Evolutionary conservation across 176 grass and related monocot genomes (phyloP), one percentile per base, ranked within the genome.

Genomic region (Zea luxurians): DNA sequence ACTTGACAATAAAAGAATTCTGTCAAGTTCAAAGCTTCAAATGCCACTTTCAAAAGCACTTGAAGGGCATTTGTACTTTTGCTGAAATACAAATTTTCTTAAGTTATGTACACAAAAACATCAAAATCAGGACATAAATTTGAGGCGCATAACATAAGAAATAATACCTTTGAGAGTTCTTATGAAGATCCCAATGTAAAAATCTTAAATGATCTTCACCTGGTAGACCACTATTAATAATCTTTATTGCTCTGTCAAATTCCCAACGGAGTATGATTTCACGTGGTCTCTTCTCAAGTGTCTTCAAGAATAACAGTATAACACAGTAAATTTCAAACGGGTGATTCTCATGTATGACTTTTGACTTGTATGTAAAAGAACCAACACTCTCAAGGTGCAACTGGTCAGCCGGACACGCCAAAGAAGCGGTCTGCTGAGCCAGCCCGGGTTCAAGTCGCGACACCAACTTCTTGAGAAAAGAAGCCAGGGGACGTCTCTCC

Each of bases 161-260:
- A 64, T 45, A 61, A 75, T 92, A 99, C 96, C 92, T 89, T 75
- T 46, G 88, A 78, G 90, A 90, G 76, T 90, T 90, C 77, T 89
- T 99, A 73, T 95, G 81, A 83, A 99, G 91, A 91, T 99, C 96
- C 96, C 96, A 99, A 64, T 99, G 96, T 74, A 99, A 86, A 83
- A 90, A 99, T 65, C 83, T 90, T 41, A 99, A 83, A 87, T 80
- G 90, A 74, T 89, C 89, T 87, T 95, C 85, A 15, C 78, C 47
- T 57, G 81, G 74, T 61, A 95, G 80, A 83, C 71, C 82, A 69
- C 79, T 92, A 83, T 99, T 99, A 86, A 99, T 80, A 67, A 75
- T 84, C 64, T 91, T 86, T 79, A 99, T 93, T 66, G 92, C 89
- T 83, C 68, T 90, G 54, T 90, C 88, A 75, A 95, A 99, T 78